These are phyloP conservation scores for Nicotiana attenuata DNA, from an alignment of 257 asterid species.

Conservation along the genomic window DNA sequence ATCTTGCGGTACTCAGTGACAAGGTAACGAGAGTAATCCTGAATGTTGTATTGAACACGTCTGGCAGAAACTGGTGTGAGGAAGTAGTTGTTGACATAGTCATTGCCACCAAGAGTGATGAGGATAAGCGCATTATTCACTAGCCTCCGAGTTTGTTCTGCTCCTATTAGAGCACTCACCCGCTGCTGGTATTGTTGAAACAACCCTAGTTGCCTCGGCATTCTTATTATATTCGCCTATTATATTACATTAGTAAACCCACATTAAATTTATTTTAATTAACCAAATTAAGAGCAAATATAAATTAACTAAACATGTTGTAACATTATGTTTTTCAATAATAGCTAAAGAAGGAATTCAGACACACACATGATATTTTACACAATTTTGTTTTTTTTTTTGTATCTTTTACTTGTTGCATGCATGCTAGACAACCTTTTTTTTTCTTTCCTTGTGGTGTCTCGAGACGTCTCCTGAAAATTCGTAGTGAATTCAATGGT, in stretches of 20 bases:
- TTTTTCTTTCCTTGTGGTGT: too few relatives aligned
- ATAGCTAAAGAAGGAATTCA: too few relatives aligned
- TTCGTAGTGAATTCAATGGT: neutral
- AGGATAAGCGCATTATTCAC: constrained; percentile 62
- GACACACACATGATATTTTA: too few relatives aligned
- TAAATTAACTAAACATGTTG: neutral
- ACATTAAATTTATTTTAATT: neutral
- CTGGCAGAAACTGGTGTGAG: constrained; percentile 44
- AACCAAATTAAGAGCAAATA: neutral
- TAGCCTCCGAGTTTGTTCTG: constrained; percentile 22
- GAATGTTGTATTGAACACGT: constrained; percentile 41
- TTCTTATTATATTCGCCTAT: constrained; percentile 53
- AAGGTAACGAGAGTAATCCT: constrained; percentile 39
- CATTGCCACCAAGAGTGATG: constrained; percentile 75
- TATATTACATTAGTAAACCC: neutral
- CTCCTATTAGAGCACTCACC: constrained; percentile 44
- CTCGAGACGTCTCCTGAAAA: neutral
- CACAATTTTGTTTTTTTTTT: too few relatives aligned
- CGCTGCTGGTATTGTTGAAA: constrained; percentile 47
- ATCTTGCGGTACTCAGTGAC: constrained; percentile 57
- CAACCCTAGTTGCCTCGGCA: constrained; percentile 31
- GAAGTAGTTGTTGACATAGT: constrained; percentile 74
- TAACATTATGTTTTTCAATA: too few relatives aligned
- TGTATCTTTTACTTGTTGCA: too few relatives aligned
- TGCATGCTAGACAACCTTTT: too few relatives aligned